phyloP scores from a whole-genome alignment of 371 early-diverging fungal species.

The Dinochytrium kinnereticum region DNA sequence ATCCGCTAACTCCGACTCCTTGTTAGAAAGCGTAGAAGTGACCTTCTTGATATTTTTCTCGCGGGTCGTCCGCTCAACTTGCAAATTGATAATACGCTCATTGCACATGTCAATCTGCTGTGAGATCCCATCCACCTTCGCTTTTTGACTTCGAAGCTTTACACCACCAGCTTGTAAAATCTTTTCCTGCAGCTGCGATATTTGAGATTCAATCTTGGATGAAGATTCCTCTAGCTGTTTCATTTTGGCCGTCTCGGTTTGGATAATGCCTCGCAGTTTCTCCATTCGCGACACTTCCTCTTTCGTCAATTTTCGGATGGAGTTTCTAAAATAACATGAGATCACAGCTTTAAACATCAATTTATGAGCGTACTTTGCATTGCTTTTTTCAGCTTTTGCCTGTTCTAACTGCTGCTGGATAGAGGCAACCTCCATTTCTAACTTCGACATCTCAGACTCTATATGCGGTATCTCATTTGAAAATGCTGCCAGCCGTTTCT shows the following conservation, averaged over 20 bases:
- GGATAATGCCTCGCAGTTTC: constrained; percentile 29
- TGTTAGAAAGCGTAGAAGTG: constrained; percentile 66
- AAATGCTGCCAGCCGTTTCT: constrained; percentile 58
- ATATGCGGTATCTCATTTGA: constrained; percentile 65
- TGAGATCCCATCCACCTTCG: constrained; percentile 80
- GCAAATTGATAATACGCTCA: constrained; percentile 67
- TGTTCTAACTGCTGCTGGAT: constrained; percentile 62
- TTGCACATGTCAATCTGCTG: constrained; percentile 73
- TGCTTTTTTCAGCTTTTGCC: constrained; percentile 55
- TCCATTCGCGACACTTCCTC: constrained; percentile 39
- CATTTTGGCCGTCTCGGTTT: constrained; percentile 22
- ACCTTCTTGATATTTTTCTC: constrained; percentile 76
- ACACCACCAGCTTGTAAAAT: constrained; percentile 92
- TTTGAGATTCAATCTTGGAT: constrained; percentile 44
- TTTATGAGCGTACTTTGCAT: not conserved
- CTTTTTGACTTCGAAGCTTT: constrained; percentile 82
- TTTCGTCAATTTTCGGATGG: not conserved
- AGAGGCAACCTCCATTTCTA: constrained; percentile 76
- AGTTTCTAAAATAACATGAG: not conserved
- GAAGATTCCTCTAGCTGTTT: constrained; percentile 28
- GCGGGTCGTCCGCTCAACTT: constrained; percentile 70
- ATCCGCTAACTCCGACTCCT: constrained; percentile 56
- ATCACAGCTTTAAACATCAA: not conserved
- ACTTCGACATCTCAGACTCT: constrained; percentile 70
- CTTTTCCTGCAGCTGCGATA: constrained; percentile 76